phyloP scores from a whole-genome alignment of 1,284 basidiomycete species.

The Baeospora myosura region DNA sequence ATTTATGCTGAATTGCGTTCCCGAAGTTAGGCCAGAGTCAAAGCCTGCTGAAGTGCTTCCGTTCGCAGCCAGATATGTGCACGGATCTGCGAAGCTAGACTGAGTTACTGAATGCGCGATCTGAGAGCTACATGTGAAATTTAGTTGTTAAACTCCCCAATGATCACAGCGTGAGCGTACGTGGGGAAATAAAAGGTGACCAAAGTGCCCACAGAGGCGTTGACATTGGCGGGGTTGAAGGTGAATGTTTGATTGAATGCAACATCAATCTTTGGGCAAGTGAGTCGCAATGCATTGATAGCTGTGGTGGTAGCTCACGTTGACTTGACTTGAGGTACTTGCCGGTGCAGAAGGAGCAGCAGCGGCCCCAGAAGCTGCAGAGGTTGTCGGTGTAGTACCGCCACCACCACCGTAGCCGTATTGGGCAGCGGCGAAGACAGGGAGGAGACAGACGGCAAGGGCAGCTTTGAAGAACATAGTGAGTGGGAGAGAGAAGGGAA shows the following conservation, averaged over 20 bases:
- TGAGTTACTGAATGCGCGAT: slow-evolving; percentile 48
- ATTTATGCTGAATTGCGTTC: slow-evolving; percentile 38
- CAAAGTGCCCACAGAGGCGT: slow-evolving; percentile 38
- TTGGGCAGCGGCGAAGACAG: slow-evolving; percentile 1
- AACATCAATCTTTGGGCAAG: slow-evolving; percentile 38
- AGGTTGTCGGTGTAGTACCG: not conserved
- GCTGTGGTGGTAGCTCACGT: slow-evolving; percentile 35
- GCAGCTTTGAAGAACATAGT: slow-evolving; percentile 1
- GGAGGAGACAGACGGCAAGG: not conserved
- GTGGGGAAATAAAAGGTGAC: slow-evolving; percentile 49
- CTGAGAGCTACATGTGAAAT: slow-evolving; percentile 14
- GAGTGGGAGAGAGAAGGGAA: too few species aligned
- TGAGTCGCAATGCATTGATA: too few species aligned
- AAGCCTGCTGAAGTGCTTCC: slow-evolving; percentile 35
- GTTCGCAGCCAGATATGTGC: slow-evolving; percentile 36
- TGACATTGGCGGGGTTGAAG: slow-evolving; percentile 40
- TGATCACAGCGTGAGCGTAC: slow-evolving; percentile 22
- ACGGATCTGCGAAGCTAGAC: slow-evolving; percentile 41
- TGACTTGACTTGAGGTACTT: slow-evolving; percentile 31
- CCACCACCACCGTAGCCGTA: not conserved
- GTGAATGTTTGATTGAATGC: slow-evolving; percentile 29
- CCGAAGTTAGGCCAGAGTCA: slow-evolving; percentile 39
- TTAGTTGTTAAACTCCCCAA: not conserved
- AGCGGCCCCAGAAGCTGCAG: slow-evolving; percentile 1
- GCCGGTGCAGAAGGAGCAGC: slow-evolving; percentile 33